Conservation (phyloP, 2,329 filamentous ascomycete species). For the Ceratocystis lukuohia region DNA sequence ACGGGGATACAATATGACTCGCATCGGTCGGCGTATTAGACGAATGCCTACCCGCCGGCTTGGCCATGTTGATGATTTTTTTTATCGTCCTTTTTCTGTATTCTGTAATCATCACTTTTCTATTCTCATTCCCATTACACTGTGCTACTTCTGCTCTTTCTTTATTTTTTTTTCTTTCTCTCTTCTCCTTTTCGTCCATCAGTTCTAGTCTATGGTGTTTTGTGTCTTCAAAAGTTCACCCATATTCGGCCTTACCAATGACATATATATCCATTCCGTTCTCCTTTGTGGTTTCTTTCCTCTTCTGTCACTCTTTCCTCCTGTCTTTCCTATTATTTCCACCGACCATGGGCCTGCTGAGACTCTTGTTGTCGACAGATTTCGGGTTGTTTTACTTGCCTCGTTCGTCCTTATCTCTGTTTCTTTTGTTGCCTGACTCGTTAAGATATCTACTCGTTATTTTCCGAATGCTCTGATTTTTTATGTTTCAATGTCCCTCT, state of each 20-base stretch:
- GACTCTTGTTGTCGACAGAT: not conserved
- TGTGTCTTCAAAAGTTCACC: constrained; percentile 6
- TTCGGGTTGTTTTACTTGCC: too few species aligned
- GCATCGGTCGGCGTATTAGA: constrained; percentile 14
- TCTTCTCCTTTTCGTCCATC: constrained; percentile 12
- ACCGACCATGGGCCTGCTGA: not conserved
- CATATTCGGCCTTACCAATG: constrained; percentile 5
- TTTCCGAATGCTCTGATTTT: not conserved
- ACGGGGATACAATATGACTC: constrained; percentile 50
- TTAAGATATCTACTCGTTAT: not conserved
- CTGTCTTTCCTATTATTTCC: not conserved
- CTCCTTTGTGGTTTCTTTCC: not conserved
- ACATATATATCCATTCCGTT: constrained; percentile 10
- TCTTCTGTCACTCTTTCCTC: not conserved
- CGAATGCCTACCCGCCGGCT: not conserved
- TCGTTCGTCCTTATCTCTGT: not conserved
- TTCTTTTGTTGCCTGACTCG: not conserved
- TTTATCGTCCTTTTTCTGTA: not conserved
- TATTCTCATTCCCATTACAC: constrained; percentile 6
- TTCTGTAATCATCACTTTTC: not conserved
- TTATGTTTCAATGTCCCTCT: not conserved
- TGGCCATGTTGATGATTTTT: not conserved
- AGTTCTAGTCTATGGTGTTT: constrained; percentile 6
- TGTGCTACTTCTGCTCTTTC: constrained; percentile 6
- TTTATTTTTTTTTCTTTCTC: not conserved